Evolutionary conservation across 2,329 filamentous ascomycete species (phyloP), one percentile per base, ranked within the genome.

Genomic region (Exophiala sp.): DNA sequence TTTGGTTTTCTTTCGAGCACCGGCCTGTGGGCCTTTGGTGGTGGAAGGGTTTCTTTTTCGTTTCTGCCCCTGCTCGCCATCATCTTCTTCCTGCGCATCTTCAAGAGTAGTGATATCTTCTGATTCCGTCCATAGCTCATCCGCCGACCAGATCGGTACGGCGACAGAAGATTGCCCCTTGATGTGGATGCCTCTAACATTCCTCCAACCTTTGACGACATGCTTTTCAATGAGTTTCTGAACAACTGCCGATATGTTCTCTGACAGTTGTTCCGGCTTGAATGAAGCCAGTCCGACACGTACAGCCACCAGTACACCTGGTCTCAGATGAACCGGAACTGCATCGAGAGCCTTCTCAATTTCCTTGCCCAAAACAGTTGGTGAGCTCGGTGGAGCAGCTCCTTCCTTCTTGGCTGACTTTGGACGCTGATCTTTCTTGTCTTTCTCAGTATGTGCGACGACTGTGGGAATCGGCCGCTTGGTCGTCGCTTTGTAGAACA

Each of bases 141-240:
- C 87, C 3, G 92, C 88, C 68, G 96, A 76, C 89, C 91, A 99
- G 68, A 99, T 85, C n/a, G 94, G 94, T 66, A 99, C 79, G 7
- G 92, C 88, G 57, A 86, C 87, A 3, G 92, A 96, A 67, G 89
- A 85, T 24, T 89, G 87, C 2, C 90, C 89, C 80, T 97, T 99
- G 77, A 99, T 80, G 71, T 95, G 91, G 58, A 99, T 76, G 59
- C 83, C 83, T 71, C 86, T 86, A 60, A 97, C 81, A 69, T 92
- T 94, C 66, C 83, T 83, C 91, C 91, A 96, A 66, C 91, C 86
- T 69, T 92, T 86, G 14, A 91, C 84, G 42, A 96, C 84, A 68
- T 87, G 88, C 71, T 88, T 91, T 58, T 88, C 85, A 5, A 91
- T 83, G 65, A 96, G 72, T 2, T 79, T 80, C 41, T 79, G 72